Evolutionary conservation across 2,329 filamentous ascomycete genomes (phyloP), one percentile per base, ranked within the genome.

Genomic region (Phaeoacremonium minimum): DNA sequence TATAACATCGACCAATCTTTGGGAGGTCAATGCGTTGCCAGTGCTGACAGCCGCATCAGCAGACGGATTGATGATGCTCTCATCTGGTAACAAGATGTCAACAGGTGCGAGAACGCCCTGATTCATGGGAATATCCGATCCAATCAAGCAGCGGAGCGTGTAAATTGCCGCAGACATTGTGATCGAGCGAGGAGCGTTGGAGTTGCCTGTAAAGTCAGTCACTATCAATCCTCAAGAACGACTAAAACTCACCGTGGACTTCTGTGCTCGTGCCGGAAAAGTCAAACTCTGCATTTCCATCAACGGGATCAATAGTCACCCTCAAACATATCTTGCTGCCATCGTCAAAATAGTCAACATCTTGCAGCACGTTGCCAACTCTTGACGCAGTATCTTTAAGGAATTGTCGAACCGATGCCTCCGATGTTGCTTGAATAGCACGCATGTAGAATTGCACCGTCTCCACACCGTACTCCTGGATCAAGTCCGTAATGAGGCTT

Each of bases 331-430:
- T 26, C 22, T 26, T 26, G 22, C 22, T 26, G n/a, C 85, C 85
- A 45, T 90, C 85, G 45, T 90, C 85, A 83, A 90, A 89, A 61
- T 80, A 86, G 49, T 90, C 85, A 2, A 79, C 67, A 0, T 85
- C 83, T n/a, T 75, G 73, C 1, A 90, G 68, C 15, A 83, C 77
- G 38, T 78, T 71, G 0, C 77, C 70, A 43, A 86, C 85, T 15
- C 76, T 70, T 42, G 71, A 72, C 46, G 77, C 70, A 13, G 87
- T 77, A 4, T 74, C 68, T 50, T 85, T 87, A 20, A 90, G 66
- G 4, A 90, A 67, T 34, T 76, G 76, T 12, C 83, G 73, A 0
- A 91, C 86, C n/a, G 78, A 80, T 2, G 77, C 66, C 47, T 87
- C 85, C 0, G 85, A 85, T 28, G 87, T 88, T 31, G 76, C 70